A percentile compares a stretch with the other conserved stretches of the same genome.
These are phyloP conservation scores for Echites panduratus DNA, from an alignment of 257 asterid species.

Conservation along the genomic window DNA sequence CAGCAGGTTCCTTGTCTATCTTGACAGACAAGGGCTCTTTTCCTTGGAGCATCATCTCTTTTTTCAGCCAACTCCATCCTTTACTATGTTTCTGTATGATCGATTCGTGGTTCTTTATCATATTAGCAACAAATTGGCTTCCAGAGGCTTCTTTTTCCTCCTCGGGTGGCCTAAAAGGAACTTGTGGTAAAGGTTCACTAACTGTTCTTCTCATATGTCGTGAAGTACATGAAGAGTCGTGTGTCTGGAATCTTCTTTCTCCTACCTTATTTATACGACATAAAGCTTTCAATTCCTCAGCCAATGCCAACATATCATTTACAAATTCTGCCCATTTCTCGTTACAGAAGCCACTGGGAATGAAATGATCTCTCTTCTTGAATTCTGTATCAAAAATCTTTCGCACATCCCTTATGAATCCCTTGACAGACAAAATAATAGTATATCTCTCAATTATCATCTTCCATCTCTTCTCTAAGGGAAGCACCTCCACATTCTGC, in stretches of 20 bases:
- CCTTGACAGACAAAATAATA: constrained; percentile 34
- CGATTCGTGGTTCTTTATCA: constrained; percentile 42
- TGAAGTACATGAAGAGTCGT: not conserved
- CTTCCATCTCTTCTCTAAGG: constrained; percentile 65
- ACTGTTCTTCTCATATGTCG: constrained; percentile 20
- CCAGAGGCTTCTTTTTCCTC: constrained; percentile 21
- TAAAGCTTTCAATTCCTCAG: constrained; percentile 29
- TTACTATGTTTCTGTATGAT: constrained; percentile 34
- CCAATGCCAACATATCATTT: constrained; percentile 25
- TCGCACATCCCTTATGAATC: constrained; percentile 37
- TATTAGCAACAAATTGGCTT: constrained; percentile 32
- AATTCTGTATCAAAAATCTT: constrained; percentile 26
- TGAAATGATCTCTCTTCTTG: constrained; percentile 16
- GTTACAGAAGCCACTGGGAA: constrained; percentile 16
- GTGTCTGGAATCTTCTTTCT: not conserved
- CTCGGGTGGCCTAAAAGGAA: constrained; percentile 6
- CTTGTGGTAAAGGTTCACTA: constrained; percentile 37
- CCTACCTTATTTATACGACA: constrained; percentile 16
- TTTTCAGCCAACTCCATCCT: constrained; percentile 17
- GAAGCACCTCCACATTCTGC: constrained; percentile 43
- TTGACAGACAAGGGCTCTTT: constrained; percentile 21
- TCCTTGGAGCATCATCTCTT: constrained; percentile 15
- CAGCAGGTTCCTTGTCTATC: constrained; percentile 24
- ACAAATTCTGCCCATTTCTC: constrained; percentile 35
- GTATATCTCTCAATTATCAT: constrained; percentile 48